phyloP scores from a whole-genome alignment of 768 basidiomycete genomes.

The Candolleomyces efflorescens region DNA sequence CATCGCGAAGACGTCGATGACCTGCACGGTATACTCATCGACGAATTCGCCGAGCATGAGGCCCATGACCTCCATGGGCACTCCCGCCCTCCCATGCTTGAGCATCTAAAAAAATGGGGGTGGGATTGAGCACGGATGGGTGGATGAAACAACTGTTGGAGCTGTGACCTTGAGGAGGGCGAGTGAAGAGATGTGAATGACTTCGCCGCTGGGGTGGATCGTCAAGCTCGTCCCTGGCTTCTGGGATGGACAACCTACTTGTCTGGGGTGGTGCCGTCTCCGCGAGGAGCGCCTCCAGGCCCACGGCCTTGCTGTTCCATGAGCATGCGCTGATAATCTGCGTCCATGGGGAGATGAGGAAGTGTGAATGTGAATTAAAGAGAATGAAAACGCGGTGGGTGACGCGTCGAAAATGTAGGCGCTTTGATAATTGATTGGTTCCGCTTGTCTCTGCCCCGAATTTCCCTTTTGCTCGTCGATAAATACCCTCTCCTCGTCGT shows the following conservation, averaged over 20 bases:
- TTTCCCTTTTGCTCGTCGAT: background rate
- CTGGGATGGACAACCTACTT: slow-evolving; percentile 44
- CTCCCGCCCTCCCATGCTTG: slow-evolving; percentile 97
- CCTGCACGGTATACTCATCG: slow-evolving; percentile 93
- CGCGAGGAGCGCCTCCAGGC: slow-evolving; percentile 35
- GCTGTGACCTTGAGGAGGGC: slow-evolving; percentile 84
- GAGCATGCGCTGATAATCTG: slow-evolving; percentile 43
- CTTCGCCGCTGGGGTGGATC: slow-evolving; percentile 61
- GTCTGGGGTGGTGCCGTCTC: slow-evolving; percentile 63
- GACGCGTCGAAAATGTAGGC: slow-evolving; percentile 40
- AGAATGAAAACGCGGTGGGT: slow-evolving; percentile 18
- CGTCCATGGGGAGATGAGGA: slow-evolving; percentile 37
- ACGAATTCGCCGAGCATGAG: slow-evolving; percentile 98
- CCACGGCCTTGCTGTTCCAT: slow-evolving; percentile 45
- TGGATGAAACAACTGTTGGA: background rate
- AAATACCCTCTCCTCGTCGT: background rate
- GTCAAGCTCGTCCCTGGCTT: background rate
- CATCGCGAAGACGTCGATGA: slow-evolving; percentile 98
- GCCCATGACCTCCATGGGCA: slow-evolving; percentile 99
- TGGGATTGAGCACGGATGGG: background rate
- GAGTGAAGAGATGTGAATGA: slow-evolving; percentile 94
- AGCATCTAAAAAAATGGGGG: slow-evolving; percentile 69
- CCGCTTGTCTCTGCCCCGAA: slow-evolving; percentile 17
- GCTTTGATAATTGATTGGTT: slow-evolving; percentile 20
- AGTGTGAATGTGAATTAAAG: slow-evolving; percentile 10